phyloP scores from a whole-genome alignment of 345 rosid species.

The Linum lewisii region DNA sequence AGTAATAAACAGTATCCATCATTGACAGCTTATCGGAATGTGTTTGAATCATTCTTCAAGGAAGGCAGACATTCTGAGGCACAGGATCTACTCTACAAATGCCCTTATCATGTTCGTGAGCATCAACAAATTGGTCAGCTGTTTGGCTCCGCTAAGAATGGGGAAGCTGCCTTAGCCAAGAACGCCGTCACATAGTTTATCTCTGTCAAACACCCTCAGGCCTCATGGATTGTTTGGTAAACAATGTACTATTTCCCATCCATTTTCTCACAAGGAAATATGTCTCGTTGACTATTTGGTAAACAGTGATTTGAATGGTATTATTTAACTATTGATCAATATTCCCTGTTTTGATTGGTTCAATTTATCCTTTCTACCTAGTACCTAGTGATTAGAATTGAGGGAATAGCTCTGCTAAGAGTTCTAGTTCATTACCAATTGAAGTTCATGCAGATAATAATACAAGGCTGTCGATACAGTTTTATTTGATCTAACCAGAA shows the following conservation, averaged over 20 bases:
- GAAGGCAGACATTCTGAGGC: slow-evolving; percentile 82
- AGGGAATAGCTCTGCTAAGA: too few species aligned
- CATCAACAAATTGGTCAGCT: slow-evolving; percentile 53
- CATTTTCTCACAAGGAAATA: neutral
- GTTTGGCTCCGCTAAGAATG: slow-evolving; percentile 38
- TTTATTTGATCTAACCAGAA: too few species aligned
- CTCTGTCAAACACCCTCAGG: neutral
- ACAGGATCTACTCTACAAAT: slow-evolving; percentile 47
- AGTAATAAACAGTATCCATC: slow-evolving; percentile 58
- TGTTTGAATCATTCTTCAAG: slow-evolving; percentile 48
- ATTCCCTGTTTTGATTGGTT: neutral
- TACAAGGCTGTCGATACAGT: too few species aligned
- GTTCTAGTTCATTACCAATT: too few species aligned
- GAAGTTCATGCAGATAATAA: too few species aligned
- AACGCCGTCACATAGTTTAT: neutral
- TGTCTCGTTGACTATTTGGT: neutral
- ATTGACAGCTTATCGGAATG: slow-evolving; percentile 36
- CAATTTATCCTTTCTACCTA: neutral
- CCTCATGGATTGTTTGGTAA: too few species aligned
- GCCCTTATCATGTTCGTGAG: slow-evolving; percentile 65
- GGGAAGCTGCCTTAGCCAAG: neutral
- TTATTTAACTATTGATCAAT: too few species aligned
- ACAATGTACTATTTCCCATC: neutral
- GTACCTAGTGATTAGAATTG: too few species aligned
- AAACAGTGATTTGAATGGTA: neutral